Conservation (phyloP, 2,329 filamentous ascomycete species). For the Raffaelea arxii region DNA sequence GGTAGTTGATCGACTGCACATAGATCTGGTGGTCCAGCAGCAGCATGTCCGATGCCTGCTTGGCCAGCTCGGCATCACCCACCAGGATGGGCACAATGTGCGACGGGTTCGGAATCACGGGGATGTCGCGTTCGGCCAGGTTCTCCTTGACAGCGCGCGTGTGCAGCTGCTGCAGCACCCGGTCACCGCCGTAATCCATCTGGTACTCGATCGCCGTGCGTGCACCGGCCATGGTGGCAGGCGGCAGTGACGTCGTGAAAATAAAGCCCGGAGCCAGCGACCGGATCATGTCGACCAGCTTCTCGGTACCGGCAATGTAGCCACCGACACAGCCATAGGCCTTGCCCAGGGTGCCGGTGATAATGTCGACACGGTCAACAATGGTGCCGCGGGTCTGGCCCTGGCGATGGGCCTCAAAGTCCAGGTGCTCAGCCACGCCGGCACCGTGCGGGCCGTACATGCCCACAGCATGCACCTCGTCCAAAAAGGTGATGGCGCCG, state of each 20-base stretch:
- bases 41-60: constrained; percentile 84
- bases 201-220: constrained; percentile 90
- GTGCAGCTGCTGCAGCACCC: constrained; percentile 88
- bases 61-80: constrained; percentile 86
- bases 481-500: constrained; percentile 91
- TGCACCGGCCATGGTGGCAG: constrained; percentile 93
- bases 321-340: constrained; percentile 96
- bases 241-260: constrained; percentile 94
- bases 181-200: constrained; percentile 73
- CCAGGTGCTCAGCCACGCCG: constrained; percentile 93
- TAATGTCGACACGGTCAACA: constrained; percentile 95
- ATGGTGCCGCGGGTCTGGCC: constrained; percentile 71
- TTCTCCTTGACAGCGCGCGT: constrained; percentile 89
- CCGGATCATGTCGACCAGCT: constrained; percentile 84
- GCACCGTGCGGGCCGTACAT: constrained; percentile 97
- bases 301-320: constrained; percentile 85
- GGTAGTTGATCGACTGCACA: constrained; percentile 98
- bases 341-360: constrained; percentile 94
- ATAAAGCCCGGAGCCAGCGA: constrained; percentile 96
- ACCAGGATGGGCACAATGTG: constrained; percentile 94
- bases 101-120: constrained; percentile 93
- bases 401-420: constrained; percentile 75
- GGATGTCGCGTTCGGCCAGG: constrained; percentile 70
- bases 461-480: constrained; percentile 97
- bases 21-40: constrained; percentile 88